A percentile compares a stretch with the other conserved stretches of the same genome.
phyloP scores from a whole-genome alignment of 2,329 filamentous ascomycete species.

The Colletotrichum gloeosporioides region DNA sequence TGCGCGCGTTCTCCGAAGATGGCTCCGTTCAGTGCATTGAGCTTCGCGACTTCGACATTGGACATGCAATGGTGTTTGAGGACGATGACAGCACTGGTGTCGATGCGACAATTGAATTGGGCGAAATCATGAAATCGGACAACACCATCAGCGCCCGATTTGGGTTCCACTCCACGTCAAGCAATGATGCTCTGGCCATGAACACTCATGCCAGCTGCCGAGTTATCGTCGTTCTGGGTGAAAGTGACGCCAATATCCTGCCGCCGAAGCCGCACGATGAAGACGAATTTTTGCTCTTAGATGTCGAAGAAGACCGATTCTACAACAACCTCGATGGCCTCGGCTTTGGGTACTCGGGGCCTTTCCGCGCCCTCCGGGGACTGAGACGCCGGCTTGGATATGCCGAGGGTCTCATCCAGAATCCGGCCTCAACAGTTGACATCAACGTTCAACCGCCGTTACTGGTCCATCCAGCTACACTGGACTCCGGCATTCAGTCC shows the following conservation, averaged over 20 bases:
- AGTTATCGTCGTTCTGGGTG: neutral
- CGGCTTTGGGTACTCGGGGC: neutral
- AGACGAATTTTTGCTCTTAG: neutral
- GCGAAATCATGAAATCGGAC: neutral
- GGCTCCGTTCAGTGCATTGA: neutral
- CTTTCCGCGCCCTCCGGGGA: neutral
- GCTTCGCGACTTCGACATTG: slow-evolving; percentile 34
- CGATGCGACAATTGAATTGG: neutral
- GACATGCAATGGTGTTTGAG: neutral
- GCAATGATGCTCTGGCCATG: neutral
- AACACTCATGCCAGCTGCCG: neutral
- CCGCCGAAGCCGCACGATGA: neutral
- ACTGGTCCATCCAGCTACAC: slow-evolving; percentile 33
- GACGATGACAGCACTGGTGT: neutral
- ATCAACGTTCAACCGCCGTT: neutral
- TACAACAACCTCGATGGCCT: neutral
- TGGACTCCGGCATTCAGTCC: slow-evolving; percentile 40
- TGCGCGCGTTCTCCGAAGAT: neutral
- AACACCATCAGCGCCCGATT: neutral
- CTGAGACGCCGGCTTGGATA: neutral
- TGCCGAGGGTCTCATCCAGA: neutral
- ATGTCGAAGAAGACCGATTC: neutral
- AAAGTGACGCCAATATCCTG: neutral
- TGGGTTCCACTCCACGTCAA: neutral
- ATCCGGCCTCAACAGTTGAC: neutral